phyloP scores from a whole-genome alignment of 176 grass and related monocot species.

The Phoenix dactylifera region DNA sequence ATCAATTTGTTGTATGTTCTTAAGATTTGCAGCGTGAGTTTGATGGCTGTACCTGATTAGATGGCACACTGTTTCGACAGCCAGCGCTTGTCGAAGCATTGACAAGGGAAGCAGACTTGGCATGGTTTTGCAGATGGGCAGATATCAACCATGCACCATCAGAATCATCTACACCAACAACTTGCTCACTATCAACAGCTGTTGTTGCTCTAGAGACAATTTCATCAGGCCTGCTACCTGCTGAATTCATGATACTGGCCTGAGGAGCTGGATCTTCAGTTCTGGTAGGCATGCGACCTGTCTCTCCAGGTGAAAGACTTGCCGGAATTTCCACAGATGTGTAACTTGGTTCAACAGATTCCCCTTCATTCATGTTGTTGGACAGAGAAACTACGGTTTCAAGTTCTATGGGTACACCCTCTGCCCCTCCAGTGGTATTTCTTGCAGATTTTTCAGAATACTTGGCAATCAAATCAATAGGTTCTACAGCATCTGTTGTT shows the following conservation, averaged over 20 bases:
- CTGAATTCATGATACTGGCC: conserved; percentile 3
- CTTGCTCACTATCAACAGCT: conserved; percentile 19
- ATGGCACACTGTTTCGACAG: conserved; percentile 10
- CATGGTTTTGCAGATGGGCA: not conserved
- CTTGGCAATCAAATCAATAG: conserved; percentile 2
- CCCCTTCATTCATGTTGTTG: not conserved
- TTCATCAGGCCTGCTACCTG: not conserved
- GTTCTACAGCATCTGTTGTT: too few species aligned
- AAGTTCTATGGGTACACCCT: not conserved
- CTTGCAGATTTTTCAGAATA: not conserved
- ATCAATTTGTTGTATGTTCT: too few species aligned
- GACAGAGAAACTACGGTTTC: conserved; percentile 1
- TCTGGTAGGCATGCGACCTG: not conserved
- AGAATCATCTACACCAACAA: conserved; percentile 11
- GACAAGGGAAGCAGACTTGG: conserved; percentile 19
- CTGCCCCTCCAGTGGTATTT: not conserved
- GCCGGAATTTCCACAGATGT: not conserved
- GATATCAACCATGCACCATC: conserved; percentile 11
- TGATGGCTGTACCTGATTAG: conserved; percentile 20
- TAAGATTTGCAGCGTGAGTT: too few species aligned
- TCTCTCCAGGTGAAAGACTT: not conserved
- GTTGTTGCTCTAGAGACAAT: conserved; percentile 7
- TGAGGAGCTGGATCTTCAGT: conserved; percentile 7
- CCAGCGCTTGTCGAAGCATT: conserved; percentile 19
- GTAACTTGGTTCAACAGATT: not conserved